Conservation (phyloP, 805 yeast genomes). For the Wickerhamiella shivajii region DNA sequence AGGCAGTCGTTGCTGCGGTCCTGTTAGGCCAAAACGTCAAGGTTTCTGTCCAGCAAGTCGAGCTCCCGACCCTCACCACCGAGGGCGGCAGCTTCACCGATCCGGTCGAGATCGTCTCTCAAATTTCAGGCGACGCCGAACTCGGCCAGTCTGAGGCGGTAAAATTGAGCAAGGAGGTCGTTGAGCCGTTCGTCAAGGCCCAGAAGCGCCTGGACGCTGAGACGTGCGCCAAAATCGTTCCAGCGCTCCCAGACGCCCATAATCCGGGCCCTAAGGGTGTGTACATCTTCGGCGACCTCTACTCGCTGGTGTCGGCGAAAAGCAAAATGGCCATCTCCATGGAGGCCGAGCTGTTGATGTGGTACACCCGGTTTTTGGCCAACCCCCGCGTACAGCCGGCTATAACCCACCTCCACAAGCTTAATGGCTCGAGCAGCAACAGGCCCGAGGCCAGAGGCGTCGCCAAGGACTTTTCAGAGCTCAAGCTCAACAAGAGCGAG, state of each 20-base stretch:
- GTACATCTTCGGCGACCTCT: slow-evolving; percentile 32
- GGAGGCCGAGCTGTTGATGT: slow-evolving; percentile 20
- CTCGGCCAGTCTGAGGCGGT: slow-evolving; percentile 29
- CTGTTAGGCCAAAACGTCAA: slow-evolving; percentile 22
- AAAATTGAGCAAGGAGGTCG: slow-evolving; percentile 12
- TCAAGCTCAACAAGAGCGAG: background rate
- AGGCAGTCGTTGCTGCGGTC: slow-evolving; percentile 31
- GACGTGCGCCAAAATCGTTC: slow-evolving; percentile 14
- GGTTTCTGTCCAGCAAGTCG: slow-evolving; percentile 18
- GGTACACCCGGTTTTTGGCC: slow-evolving; percentile 23
- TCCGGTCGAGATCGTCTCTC: slow-evolving; percentile 34
- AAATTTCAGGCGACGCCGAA: slow-evolving; percentile 20
- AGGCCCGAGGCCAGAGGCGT: background rate
- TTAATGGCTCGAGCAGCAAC: too few relatives aligned
- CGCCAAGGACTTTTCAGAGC: too few relatives aligned
- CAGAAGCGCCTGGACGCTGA: slow-evolving; percentile 17
- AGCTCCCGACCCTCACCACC: slow-evolving; percentile 13
- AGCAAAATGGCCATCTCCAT: slow-evolving; percentile 23
- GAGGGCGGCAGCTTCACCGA: slow-evolving; percentile 10
- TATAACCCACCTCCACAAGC: slow-evolving; percentile 13
- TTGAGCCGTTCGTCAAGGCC: slow-evolving; percentile 10
- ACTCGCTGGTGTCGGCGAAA: slow-evolving; percentile 25
- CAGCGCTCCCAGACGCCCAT: slow-evolving; percentile 19
- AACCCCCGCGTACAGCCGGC: slow-evolving; percentile 20
- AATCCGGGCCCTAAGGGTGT: slow-evolving; percentile 28